Base-by-base conservation (phyloP, 441 rosid species). In the Metrosideros polymorpha region DNA sequence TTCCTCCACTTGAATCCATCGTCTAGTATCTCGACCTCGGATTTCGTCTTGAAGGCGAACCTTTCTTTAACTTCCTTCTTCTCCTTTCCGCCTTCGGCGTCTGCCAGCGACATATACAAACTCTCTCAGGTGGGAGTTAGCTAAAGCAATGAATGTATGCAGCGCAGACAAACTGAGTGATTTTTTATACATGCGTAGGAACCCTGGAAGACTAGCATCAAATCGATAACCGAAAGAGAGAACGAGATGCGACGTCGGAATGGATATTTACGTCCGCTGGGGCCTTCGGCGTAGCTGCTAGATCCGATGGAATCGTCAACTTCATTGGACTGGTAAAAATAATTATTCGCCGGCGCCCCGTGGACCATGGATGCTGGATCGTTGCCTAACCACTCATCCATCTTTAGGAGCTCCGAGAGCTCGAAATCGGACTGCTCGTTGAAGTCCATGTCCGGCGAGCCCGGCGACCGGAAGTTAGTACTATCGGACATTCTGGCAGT, bases 1-100 rank as follows among this genome's bases (percentile, higher is more conserved):
- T 97, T 97, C 87, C 99, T 94, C 99, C 99, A 97, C 88, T 88
- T 97, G 90, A 84, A 97, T 4, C 99, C 99, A 61, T 97, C 99
- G 83, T 95, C 96, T 42, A 97, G 91, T 87, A 96, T 92, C 87
- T 97, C 99, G 15, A 95, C 91, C 13, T 93, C 98, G 6, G 99
- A 94, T 88, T 89, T 89, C 30, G 98, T 96, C 90, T 91, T 95
- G 92, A 97, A 96, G 52, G 99, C 97, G 86, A 93, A 92, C 87
- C 96, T 94, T 86, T 92, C 94, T 90, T 88, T 95, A 30, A 52
- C 87, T 86, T 90, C 91, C 89, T 86, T 92, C 86, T 82, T 92
- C 85, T 90, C 92, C 83, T 83, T 83, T 32, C 87, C 86, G 39
- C 42, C 85, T 85, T 84, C 92, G 42, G 59, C 87, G 52, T 85